Evolutionary conservation across 371 early-diverging fungal genomes (phyloP), one percentile per base, ranked within the genome.

Genomic region (Smittium culicis): DNA sequence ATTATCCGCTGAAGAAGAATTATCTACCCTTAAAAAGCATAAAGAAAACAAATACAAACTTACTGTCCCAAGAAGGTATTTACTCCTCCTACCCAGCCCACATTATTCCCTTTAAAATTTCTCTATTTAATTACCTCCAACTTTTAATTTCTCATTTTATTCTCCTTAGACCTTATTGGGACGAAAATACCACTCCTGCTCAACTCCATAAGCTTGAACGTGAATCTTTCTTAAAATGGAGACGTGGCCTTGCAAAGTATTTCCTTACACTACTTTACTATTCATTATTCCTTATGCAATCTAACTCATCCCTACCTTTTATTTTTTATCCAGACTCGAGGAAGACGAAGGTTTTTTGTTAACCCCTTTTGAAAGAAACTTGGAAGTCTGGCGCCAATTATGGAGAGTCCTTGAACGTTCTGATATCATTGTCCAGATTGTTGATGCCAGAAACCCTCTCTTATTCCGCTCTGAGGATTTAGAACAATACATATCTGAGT

Each of bases 361-460:
- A 74, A 98, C 98, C 20, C 97, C 99, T 27, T 99, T 93, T 74
- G 99, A 99, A 79, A 88, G 93, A 70, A 99, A 99, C 78, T 71
- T 99, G 30, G 99, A 99, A 81, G 94, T 99, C 34, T 99, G 99
- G 99, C 85, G 99, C 62, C 99, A 99, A 78, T 83, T 99, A 64
- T 99, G 99, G 99, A 85, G 99, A 33, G 98, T 99, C 54, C 90
- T 98, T 74, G 99, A 99, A 78, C 83, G 95, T 65, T 92, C 95
- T 34, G 93, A 99, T 68, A 68, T 96, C 69, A 84, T 99, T 33
- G 94, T 98, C 28, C 99, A 99, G 79, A 98, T 99, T 69, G 96
- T 99, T n/a, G 99, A 99, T 82, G 95, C 94, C 25, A 85, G 99
- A 67, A 95, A 99, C 79, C 99, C 99, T 0, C 71, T 94, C 64